These are phyloP conservation scores for Medicago ruthenica DNA, from an alignment of 306 rosid genomes.

Conservation along the genomic window DNA sequence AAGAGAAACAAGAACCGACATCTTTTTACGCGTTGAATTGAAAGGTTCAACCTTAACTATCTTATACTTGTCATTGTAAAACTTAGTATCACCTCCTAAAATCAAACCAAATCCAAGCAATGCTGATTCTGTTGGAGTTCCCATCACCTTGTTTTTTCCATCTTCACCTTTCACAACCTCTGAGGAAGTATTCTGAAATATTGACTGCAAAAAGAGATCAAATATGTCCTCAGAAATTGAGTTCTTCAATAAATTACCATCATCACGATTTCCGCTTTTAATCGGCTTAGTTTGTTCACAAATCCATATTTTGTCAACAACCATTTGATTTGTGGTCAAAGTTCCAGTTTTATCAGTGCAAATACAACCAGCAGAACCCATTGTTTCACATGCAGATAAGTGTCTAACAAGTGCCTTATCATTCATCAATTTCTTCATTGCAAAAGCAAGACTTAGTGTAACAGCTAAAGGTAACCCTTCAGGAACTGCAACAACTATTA, in stretches of 20 bases:
- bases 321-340: conserved; percentile 92
- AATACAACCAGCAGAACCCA: conserved; percentile 87
- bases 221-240: conserved; percentile 46
- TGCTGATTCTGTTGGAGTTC: conserved; percentile 86
- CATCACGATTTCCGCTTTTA: conserved; percentile 23
- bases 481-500: conserved; percentile 92
- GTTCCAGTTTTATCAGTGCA: conserved; percentile 96
- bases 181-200: conserved; percentile 76
- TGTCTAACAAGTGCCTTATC: conserved; percentile 92
- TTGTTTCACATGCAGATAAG: conserved; percentile 91
- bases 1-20: conserved; percentile 75
- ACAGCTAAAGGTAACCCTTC: conserved; percentile 94
- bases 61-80: conserved; percentile 55
- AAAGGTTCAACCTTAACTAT: conserved; percentile 77
- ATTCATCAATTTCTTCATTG: conserved; percentile 85
- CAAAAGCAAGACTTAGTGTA: conserved; percentile 92
- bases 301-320: conserved; percentile 76
- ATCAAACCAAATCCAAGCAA: conserved; percentile 74
- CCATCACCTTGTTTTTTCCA: conserved; percentile 62
- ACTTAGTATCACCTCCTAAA: conserved; percentile 60
- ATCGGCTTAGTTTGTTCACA: conserved; percentile 55
- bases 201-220: conserved; percentile 71
- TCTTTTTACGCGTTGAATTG: conserved; percentile 72
- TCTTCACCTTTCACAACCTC: conserved; percentile 71
- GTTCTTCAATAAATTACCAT: conserved; percentile 43